Base-by-base conservation (phyloP, 306 rosid genomes). In the Lathyrus aphaca region DNA sequence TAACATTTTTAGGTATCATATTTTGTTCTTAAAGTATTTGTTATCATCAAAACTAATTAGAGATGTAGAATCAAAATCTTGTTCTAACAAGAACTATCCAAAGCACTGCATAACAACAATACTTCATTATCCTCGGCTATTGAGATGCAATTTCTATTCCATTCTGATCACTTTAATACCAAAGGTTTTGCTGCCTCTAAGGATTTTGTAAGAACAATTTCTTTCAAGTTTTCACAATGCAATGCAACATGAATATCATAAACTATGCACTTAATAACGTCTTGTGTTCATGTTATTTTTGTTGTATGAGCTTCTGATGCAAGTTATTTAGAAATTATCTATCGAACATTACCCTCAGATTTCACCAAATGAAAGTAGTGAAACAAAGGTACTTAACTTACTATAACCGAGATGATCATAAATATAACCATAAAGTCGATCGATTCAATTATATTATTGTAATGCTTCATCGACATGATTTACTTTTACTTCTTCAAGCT, bases 81-180 rank as follows among this genome's bases (percentile, higher is more conserved):
- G n/a, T n/a, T n/a, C n/a, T n/a, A n/a, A n/a, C n/a, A n/a, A n/a
- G 96, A 90, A 81, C 88, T 94, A 69, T 87, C 97, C 65, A 86
- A 88, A 75, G 97, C 94, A 64, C 86, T 93, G 73, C 82, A 90
- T 25, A 80, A 53, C 68, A 80, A 86, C 3, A 79, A 80, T 29
- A 61, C 64, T 79, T 42, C 55, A 9, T 15, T 74, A 57, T 77
- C 86, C 40, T 74, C 70, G 5, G 70, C 56, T 77, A 62, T 86
- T 44, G 87, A 79, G 59, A 82, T 66, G 61, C 65, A 88, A 12
- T 71, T 73, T 6, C 40, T 74, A 58, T 68, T 78, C 27, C 61
- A 86, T 74, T 63, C 56, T 27, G 77, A 56, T 37, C 85, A 79
- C 59, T 71, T 45, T 5, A 60, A 50, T 65, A 55, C 77, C 43